These are phyloP conservation scores for Paraphoma sp. DNA, from an alignment of 2,329 filamentous ascomycete species.

Conservation along the genomic window DNA sequence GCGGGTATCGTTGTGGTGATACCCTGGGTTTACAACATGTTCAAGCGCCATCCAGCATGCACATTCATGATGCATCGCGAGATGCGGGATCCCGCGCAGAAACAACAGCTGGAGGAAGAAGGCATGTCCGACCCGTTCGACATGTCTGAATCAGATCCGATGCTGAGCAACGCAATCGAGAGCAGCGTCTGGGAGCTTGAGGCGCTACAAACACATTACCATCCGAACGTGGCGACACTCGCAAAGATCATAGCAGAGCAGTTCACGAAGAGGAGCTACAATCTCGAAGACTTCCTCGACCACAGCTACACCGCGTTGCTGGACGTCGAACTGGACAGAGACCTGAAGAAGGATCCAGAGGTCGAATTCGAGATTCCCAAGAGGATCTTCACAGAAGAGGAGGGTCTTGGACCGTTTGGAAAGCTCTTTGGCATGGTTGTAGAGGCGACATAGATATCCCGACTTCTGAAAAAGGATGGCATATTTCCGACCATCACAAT, in stretches of 20 bases:
- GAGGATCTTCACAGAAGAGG: conserved; percentile 68
- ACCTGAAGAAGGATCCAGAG: conserved; percentile 83
- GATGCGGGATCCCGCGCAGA: conserved; percentile 63
- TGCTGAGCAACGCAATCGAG: conserved; percentile 85
- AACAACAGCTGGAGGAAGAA: conserved; percentile 65
- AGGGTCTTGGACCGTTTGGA: conserved; percentile 39
- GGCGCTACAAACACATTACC: conserved; percentile 89
- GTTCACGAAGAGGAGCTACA: conserved; percentile 95
- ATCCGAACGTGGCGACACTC: conserved; percentile 94
- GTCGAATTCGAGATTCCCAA: conserved; percentile 96
- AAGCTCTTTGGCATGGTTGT: conserved; percentile 40
- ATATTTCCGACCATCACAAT: too few relatives aligned
- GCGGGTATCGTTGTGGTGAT: conserved; percentile 86
- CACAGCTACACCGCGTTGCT: conserved; percentile 88
- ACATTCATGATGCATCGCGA: conserved; percentile 96
- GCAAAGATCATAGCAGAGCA: conserved; percentile 94
- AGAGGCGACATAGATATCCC: conserved; percentile 24
- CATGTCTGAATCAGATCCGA: conserved; percentile 77
- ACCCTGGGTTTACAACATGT: conserved; percentile 93
- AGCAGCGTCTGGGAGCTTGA: conserved; percentile 96
- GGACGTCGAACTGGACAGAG: conserved; percentile 81
- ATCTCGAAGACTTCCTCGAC: conserved; percentile 95
- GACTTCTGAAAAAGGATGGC: too few relatives aligned
- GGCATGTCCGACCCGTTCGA: conserved; percentile 79
- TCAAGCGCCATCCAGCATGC: conserved; percentile 87